A percentile compares a stretch with the other conserved stretches of the same genome.
These are phyloP conservation scores for Clitopilus passeckerianus DNA, from an alignment of 768 basidiomycete genomes.

Conservation along the genomic window DNA sequence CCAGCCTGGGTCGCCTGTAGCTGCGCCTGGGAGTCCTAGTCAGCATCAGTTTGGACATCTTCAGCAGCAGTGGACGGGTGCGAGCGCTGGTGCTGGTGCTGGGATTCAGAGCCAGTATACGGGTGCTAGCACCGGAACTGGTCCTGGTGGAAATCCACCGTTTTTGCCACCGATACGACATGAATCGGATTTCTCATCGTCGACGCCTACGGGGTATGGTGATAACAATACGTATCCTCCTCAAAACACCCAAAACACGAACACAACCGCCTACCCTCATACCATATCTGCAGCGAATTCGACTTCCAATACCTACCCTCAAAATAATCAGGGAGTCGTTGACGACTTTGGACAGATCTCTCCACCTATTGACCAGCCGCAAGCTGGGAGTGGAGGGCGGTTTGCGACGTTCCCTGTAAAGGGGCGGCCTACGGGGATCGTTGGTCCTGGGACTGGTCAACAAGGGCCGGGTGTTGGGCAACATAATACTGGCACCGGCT, in stretches of 20 bases:
- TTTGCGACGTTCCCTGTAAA: conserved; percentile 70
- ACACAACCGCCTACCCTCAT: conserved; percentile 8
- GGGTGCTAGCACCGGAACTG: too few species aligned
- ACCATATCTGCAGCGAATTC: neutral
- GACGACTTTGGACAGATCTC: conserved; percentile 35
- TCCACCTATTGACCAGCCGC: conserved; percentile 15
- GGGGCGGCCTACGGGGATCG: conserved; percentile 19
- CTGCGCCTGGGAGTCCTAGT: neutral
- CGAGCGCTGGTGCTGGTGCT: neutral
- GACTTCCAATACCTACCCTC: too few species aligned
- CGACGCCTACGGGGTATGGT: neutral
- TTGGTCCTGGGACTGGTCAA: conserved; percentile 11
- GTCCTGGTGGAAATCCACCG: conserved; percentile 17
- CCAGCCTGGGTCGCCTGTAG: too few species aligned
- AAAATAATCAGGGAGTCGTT: conserved; percentile 13
- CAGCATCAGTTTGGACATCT: neutral
- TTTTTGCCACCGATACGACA: conserved; percentile 18
- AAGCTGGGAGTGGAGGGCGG: conserved; percentile 31
- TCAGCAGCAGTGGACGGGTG: neutral
- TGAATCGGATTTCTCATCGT: neutral
- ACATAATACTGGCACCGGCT: too few species aligned
- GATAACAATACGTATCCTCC: neutral
- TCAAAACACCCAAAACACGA: neutral
- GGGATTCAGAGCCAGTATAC: too few species aligned
- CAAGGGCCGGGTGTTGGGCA: neutral